These are phyloP conservation scores for Houttuynia cordata DNA, from an alignment of 164 flowering plant genomes.

Conservation along the genomic window DNA sequence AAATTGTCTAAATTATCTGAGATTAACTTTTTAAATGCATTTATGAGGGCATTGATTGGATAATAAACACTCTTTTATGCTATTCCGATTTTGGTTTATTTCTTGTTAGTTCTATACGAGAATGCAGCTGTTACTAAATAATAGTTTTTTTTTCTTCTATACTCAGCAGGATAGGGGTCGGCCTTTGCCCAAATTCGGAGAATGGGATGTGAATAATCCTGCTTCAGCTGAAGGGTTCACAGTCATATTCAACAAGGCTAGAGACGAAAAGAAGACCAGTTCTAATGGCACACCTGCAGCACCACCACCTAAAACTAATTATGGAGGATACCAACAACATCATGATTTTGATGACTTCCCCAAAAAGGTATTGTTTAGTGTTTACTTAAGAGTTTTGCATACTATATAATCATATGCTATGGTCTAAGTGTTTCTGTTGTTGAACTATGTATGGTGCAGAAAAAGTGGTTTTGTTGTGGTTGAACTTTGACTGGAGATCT, in stretches of 20 bases:
- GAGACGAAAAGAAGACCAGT: slow-evolving; percentile 59
- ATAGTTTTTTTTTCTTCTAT: background rate
- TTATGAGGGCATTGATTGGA: too few relatives aligned
- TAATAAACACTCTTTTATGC: too few relatives aligned
- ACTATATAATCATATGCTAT: background rate
- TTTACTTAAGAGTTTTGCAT: background rate
- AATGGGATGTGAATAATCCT: slow-evolving; percentile 77
- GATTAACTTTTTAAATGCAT: too few relatives aligned
- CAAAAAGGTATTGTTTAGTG: slow-evolving; percentile 10
- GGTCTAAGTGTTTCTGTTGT: background rate
- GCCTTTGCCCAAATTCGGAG: slow-evolving; percentile 70
- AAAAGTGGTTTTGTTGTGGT: slow-evolving; percentile 1
- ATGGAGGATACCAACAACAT: slow-evolving; percentile 9
- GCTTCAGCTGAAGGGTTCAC: slow-evolving; percentile 67
- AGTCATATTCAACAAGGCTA: slow-evolving; percentile 66
- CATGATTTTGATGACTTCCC: slow-evolving; percentile 10
- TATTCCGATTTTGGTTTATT: too few relatives aligned
- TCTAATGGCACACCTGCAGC: slow-evolving; percentile 13
- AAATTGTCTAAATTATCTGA: too few relatives aligned
- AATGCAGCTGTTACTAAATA: too few relatives aligned
- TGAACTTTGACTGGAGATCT: background rate
- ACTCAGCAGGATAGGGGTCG: slow-evolving; percentile 36
- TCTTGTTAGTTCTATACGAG: too few relatives aligned
- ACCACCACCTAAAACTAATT: slow-evolving; percentile 16
- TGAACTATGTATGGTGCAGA: slow-evolving; percentile 1